Evolutionary conservation across 2,329 filamentous ascomycete species (phyloP).

Genomic region (Bertia moriformis): DNA sequence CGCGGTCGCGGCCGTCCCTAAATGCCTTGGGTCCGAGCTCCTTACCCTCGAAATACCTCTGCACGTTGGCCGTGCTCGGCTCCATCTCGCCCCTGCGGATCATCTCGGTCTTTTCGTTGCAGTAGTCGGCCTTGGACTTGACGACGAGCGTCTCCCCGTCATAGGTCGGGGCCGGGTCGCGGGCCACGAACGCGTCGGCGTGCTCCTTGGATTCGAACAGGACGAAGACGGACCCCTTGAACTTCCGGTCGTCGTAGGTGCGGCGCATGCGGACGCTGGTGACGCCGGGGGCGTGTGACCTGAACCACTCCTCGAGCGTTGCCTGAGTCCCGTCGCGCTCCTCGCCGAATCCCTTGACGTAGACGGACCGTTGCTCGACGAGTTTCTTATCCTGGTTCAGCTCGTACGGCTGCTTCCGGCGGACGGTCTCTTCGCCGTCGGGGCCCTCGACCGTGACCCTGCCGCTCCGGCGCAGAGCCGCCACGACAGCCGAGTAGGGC

Average conservation of each 20-base stretch:
- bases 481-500: background rate
- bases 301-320: background rate
- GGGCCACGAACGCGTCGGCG: background rate
- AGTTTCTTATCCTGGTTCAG: background rate
- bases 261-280: background rate
- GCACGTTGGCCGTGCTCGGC: background rate
- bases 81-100: background rate
- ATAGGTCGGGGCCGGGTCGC: background rate
- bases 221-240: background rate
- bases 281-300: background rate
- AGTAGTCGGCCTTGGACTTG: background rate
- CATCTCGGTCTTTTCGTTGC: background rate
- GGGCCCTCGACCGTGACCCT: background rate
- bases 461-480: background rate
- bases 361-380: background rate
- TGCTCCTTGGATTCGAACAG: background rate
- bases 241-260: background rate
- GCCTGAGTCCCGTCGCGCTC: background rate
- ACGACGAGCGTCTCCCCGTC: background rate
- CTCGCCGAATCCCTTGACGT: background rate
- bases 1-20: too few relatives aligned
- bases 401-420: background rate
- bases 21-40: background rate
- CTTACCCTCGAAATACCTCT: background rate
- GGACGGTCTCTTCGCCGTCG: background rate